Evolutionary conservation across 768 basidiomycete species (phyloP).

Genomic region (Clitopilus passeckerianus): DNA sequence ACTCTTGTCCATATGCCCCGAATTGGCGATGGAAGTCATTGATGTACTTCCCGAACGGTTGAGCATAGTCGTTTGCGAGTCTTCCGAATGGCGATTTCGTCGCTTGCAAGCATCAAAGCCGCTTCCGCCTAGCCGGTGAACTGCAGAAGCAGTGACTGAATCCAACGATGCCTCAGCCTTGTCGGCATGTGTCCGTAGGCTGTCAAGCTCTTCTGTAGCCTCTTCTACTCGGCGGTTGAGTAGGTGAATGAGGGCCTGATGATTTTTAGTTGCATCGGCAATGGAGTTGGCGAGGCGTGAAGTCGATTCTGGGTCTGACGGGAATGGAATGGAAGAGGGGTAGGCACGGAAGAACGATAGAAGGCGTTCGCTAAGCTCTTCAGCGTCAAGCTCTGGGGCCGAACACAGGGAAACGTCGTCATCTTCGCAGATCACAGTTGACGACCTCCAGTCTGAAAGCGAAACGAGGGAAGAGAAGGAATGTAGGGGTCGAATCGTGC

Average conservation of each 20-base stretch:
- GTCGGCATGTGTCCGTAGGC: conserved; percentile 39
- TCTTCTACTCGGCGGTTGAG: conserved; percentile 53
- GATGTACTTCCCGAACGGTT: conserved; percentile 10
- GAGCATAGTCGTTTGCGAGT: conserved; percentile 55
- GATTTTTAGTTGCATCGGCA: conserved; percentile 41
- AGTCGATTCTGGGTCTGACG: conserved; percentile 30
- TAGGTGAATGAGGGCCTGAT: conserved; percentile 39
- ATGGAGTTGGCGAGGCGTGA: conserved; percentile 40
- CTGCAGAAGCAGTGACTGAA: conserved; percentile 35
- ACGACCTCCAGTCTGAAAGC: conserved; percentile 28
- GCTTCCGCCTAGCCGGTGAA: conserved; percentile 33
- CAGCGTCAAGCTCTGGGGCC: conserved; percentile 39
- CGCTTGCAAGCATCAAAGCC: conserved; percentile 25
- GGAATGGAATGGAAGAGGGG: conserved; percentile 34
- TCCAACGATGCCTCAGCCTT: conserved; percentile 39
- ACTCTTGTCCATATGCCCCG: conserved; percentile 9
- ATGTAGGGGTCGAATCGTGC: conserved; percentile 45
- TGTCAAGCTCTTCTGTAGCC: conserved; percentile 40
- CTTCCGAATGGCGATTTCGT: conserved; percentile 57
- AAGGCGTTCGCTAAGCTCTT: conserved; percentile 38
- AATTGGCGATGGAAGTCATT: conserved; percentile 8
- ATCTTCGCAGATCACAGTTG: conserved; percentile 8
- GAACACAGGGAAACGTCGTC: conserved; percentile 31
- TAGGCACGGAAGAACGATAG: conserved; percentile 51
- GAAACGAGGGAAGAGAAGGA: conserved; percentile 50